Evolutionary conservation across 2,329 filamentous ascomycete species (phyloP), one percentile per base, ranked within the genome.

Genomic region (Erysiphe pulchra): DNA sequence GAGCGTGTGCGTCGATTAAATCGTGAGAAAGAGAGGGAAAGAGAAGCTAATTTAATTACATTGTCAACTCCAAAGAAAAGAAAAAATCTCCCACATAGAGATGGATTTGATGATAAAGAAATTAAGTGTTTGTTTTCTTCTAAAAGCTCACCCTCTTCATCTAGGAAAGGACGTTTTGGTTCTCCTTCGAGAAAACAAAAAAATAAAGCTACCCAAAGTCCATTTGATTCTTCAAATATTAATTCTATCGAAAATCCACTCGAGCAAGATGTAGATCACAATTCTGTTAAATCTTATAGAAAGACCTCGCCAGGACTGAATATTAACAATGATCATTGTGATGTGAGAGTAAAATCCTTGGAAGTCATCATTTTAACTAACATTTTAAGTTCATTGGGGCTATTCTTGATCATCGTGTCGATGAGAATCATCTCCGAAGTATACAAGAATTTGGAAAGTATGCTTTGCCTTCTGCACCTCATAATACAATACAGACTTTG

Each of bases 51-150:
- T 24, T 45, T 51, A 4, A 14, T 8, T 5, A 48, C 46, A 24
- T 14, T 61, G 0, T 67, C 64, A 1, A 82, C 79, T 0, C 76
- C 77, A 2, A 80, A 68, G 54, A 77, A 73, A 57, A 67, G 66
- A 28, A 74, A 69, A 56, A 60, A 63, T 1, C 71, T 71, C 60
- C 65, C 69, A 1, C 63, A 80, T 44, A 70, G 78, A 1, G 82
- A 90, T 59, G 82, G 82, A 0, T 90, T 90, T 53, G 80, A 86
- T 45, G 57, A 59, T 39, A 64, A 66, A 45, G 67, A 73, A 52
- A 62, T 72, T 36, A 52, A 66, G 48, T 55, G 63, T 48, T 52
- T 62, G 1, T 70, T 67, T 4, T 67, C 67, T 1, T 13, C 75
- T 49, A 77, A 80, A 57, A 62, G 80, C 40, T 67, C 74, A 0